Conservation (phyloP, 2,329 filamentous ascomycete species). For the Aureobasidium melanogenum region DNA sequence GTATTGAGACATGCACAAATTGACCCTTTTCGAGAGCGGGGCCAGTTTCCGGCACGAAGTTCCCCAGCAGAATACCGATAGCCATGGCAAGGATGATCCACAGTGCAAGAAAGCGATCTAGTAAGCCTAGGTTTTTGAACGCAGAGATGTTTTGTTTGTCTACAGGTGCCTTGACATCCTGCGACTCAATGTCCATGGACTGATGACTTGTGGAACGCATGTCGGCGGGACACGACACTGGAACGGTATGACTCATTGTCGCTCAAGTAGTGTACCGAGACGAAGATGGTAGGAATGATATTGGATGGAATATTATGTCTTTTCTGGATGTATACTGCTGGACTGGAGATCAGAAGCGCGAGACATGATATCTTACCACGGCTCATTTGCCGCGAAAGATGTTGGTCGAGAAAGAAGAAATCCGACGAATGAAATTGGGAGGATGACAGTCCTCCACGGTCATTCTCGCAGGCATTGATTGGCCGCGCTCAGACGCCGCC, state of each 20-base stretch:
- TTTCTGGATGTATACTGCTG: too few relatives aligned
- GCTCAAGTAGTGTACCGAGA: too few relatives aligned
- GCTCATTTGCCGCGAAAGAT: too few relatives aligned
- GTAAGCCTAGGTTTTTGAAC: slow-evolving; percentile 33
- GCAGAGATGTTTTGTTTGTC: slow-evolving; percentile 15
- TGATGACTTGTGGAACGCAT: neutral
- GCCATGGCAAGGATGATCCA: slow-evolving; percentile 74
- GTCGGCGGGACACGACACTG: neutral
- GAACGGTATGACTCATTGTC: too few relatives aligned
- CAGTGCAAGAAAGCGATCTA: slow-evolving; percentile 38
- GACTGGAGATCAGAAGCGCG: too few relatives aligned
- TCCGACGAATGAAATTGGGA: neutral
- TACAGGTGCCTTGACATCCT: neutral
- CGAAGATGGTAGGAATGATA: too few relatives aligned
- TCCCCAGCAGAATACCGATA: slow-evolving; percentile 62
- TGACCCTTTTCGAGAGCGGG: slow-evolving; percentile 58
- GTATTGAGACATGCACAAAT: slow-evolving; percentile 62
- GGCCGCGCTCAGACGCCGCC: neutral
- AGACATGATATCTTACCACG: too few relatives aligned
- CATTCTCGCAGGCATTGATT: neutral
- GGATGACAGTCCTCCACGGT: neutral
- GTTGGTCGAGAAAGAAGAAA: neutral
- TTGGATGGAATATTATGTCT: too few relatives aligned
- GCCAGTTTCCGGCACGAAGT: slow-evolving; percentile 58
- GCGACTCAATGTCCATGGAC: too few relatives aligned